Base-by-base conservation (phyloP, 2,329 filamentous ascomycete species). In the Aspergillus jensenii region DNA sequence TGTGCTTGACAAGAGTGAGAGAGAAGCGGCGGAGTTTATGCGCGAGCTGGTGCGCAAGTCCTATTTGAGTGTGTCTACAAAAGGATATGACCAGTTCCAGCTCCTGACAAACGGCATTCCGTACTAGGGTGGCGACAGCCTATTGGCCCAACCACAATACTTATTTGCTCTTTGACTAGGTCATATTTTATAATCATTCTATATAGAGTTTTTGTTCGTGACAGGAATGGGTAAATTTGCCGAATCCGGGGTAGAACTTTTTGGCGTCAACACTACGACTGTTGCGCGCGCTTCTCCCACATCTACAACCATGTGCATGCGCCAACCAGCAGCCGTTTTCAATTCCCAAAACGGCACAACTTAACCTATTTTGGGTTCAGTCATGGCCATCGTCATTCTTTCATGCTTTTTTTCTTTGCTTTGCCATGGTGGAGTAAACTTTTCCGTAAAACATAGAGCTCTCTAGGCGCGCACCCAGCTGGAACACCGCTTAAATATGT, bases 51-150 rank as follows among this genome's bases (percentile, higher is more conserved):
- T 97, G 70, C 89, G 88, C 80, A 96, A 90, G 83, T 97, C 93
- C 72, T 90, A 95, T 70, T 85, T 88, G 58, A 97, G 90, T 78
- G 90, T 95, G 72, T 93, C 90, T 56, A 99, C 95, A 1, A 92
- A 91, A 64, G 89, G 93, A 48, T 99, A 99, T 74, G 96, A 99
- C 78, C 91, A 96, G 75, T 99, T 97, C 82, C 95, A 99, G 81
- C 80, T 97, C 69, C 79, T 97, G 77, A 98, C 95, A 33, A 98
- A 99, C 72, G 95, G 93, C 6, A 99, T 99, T 74, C 95, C 95
- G 35, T 98, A 96, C 72, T 96, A 83, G 31, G 31, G 21, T 37
- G 35, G 35, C 35, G 6, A 33, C 31, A 33, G 35, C 14, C 27
- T 31, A 31, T 11, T 31, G 9, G 8, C 9, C 9, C 27, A 31